Conservation (phyloP, 2,329 filamentous ascomycete genomes). For the Sporothrix protearum region DNA sequence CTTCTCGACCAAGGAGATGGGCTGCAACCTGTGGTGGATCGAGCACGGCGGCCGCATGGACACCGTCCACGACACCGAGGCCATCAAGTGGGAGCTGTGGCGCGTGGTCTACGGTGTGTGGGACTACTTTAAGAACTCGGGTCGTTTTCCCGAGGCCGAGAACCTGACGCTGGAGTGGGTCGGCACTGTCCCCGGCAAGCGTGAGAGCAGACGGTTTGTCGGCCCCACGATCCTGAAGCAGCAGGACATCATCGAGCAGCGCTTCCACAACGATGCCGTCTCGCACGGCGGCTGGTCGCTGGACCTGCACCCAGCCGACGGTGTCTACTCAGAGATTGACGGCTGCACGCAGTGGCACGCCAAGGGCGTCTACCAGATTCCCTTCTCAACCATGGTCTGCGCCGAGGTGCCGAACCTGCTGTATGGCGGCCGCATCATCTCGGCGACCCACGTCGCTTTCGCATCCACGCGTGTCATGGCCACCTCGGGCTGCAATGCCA, state of each 20-base stretch:
- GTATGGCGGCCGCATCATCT: conserved; percentile 32
- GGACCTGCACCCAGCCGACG: conserved; percentile 32
- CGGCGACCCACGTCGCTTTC: conserved; percentile 31
- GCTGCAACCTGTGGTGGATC: conserved; percentile 33
- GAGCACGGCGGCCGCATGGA: conserved; percentile 32
- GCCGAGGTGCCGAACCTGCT: conserved; percentile 31
- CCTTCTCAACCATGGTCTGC: conserved; percentile 32
- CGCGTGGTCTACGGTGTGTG: conserved; percentile 32
- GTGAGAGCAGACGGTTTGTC: conserved; percentile 31
- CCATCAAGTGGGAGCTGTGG: conserved; percentile 34
- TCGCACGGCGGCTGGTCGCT: conserved; percentile 32
- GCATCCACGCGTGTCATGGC: conserved; percentile 32
- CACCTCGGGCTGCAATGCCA: conserved; percentile 31
- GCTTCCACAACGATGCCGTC: conserved; percentile 30
- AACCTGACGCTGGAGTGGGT: conserved; percentile 32
- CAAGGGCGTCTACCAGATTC: conserved; percentile 32
- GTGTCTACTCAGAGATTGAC: conserved; percentile 32
- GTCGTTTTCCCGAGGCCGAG: conserved; percentile 31
- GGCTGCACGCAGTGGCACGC: conserved; percentile 32
- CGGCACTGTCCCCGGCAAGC: conserved; percentile 31
- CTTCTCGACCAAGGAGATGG: conserved; percentile 32
- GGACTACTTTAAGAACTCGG: conserved; percentile 33
- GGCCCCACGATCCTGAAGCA: conserved; percentile 31
- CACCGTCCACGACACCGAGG: conserved; percentile 32
- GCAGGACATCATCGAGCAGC: conserved; percentile 32